Evolutionary conservation across 805 yeast species (phyloP).

Genomic region (Suhomyces sp.): DNA sequence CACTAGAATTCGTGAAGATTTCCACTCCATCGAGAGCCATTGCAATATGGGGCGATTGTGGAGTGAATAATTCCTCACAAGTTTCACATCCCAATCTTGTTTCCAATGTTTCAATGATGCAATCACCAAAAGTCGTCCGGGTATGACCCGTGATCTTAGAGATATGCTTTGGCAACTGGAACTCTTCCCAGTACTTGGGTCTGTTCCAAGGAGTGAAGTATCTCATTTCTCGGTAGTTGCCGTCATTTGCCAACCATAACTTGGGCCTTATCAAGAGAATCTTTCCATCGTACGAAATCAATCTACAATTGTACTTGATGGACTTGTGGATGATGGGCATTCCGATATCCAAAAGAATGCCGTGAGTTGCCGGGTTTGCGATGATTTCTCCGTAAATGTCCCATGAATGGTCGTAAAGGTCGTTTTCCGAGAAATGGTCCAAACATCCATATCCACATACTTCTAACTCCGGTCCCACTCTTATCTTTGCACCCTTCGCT

Average conservation of each 20-base stretch:
- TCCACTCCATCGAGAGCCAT: slow-evolving; percentile 97
- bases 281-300: slow-evolving; percentile 74
- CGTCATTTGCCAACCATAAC: slow-evolving; percentile 92
- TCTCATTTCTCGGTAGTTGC: slow-evolving; percentile 97
- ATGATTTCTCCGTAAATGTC: slow-evolving; percentile 85
- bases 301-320: slow-evolving; percentile 87
- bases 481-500: slow-evolving; percentile 65
- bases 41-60: slow-evolving; percentile 89
- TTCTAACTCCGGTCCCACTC: slow-evolving; percentile 98
- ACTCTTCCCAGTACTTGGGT: slow-evolving; percentile 71
- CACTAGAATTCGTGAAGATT: slow-evolving; percentile 91
- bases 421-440: slow-evolving; percentile 92
- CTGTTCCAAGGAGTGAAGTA: slow-evolving; percentile 94
- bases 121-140: slow-evolving; percentile 84
- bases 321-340: slow-evolving; percentile 90
- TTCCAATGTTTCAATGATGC: slow-evolving; percentile 77
- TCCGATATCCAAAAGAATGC: slow-evolving; percentile 84
- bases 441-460: slow-evolving; percentile 92
- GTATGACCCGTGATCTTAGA: slow-evolving; percentile 65
- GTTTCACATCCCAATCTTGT: slow-evolving; percentile 97
- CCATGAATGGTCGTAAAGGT: slow-evolving; percentile 88
- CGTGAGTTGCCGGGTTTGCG: slow-evolving; percentile 64
- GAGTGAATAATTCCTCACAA: slow-evolving; percentile 96
- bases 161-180: slow-evolving; percentile 68
- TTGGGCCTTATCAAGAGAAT: slow-evolving; percentile 90